Evolutionary conservation across 2,329 filamentous ascomycete genomes (phyloP).

Genomic region (Aspergillus glaucus): DNA sequence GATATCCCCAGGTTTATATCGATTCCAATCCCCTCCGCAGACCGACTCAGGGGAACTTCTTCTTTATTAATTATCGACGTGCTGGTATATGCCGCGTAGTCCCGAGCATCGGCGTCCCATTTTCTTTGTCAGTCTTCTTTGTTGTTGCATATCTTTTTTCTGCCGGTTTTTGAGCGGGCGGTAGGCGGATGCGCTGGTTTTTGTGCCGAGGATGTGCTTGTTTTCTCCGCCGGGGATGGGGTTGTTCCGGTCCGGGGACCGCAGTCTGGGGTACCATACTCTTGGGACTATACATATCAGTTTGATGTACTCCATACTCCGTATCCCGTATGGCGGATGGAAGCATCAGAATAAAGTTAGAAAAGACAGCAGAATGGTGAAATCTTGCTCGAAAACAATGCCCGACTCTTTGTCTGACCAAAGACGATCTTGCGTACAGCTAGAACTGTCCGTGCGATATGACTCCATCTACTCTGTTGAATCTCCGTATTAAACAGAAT

Average conservation of each 20-base stretch:
- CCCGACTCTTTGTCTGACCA: too few species aligned
- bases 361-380: too few species aligned
- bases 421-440: too few species aligned
- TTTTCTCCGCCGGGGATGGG: background rate
- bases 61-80: conserved; percentile 13
- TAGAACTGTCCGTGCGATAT: too few species aligned
- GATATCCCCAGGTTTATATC: background rate
- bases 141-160: background rate
- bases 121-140: conserved; percentile 2
- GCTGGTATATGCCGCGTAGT: conserved; percentile 42
- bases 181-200: conserved; percentile 2
- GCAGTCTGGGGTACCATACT: background rate
- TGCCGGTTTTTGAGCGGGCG: conserved; percentile 1
- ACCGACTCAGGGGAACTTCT: background rate
- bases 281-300: too few species aligned
- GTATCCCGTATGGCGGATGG: too few species aligned
- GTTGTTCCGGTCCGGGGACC: background rate
- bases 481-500: too few species aligned
- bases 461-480: too few species aligned
- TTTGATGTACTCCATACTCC: too few species aligned
- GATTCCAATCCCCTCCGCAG: background rate
- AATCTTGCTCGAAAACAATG: too few species aligned
- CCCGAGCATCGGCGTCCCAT: conserved; percentile 24
- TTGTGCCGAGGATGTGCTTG: conserved; percentile 11
- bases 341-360: too few species aligned